Evolutionary conservation across 306 rosid genomes (phyloP), one percentile per base, ranked within the genome.

Genomic region (Arachis hypogaea): DNA sequence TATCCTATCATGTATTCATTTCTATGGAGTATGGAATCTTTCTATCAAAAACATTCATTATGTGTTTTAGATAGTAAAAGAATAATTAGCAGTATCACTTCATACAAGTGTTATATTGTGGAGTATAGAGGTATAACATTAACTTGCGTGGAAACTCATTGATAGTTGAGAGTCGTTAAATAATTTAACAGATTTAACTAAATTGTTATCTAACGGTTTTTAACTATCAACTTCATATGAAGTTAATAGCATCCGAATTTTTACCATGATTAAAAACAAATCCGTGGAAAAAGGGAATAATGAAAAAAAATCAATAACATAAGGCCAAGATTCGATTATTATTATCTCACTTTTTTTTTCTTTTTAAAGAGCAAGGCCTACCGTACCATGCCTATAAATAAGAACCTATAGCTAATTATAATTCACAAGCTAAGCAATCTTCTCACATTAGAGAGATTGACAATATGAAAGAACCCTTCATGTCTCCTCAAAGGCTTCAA

Each of bases 401-500:
- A 22, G 8, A 59, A 64, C 45, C 7, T 30, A 42, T 30, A 30
- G 36, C 11, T 30, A 42, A 43, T 50, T 0, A 33, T 50, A 16
- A 59, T 59, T 56, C 44, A 29, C 28, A 6, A 38, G 18, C 40
- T 42, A 6, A 38, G 18, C 40, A 55, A 46, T 12, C 69, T 14
- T 14, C 14, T 46, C 44, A 18, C 7, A 59, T 30, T 30, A 30
- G 4, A 68, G 7, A 59, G 36, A 45, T 28, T 77, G 40, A 40
- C 6, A 3, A 30, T 30, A 3, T 30, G 36, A 57, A 76, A 80
- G 72, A 76, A 68, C 5, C 60, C 59, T 73, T 43, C 67, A 43
- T 68, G 76, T 45, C 59, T 79, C 83, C 83, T 79, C 79, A 68
- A 79, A 79, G 71, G 75, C 83, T 73, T 73, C 71, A 75, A 79